Evolutionary conservation across 495 filamentous ascomycete genomes (phyloP), one percentile per base, ranked within the genome.

Genomic region (Endocarpon pusillum): DNA sequence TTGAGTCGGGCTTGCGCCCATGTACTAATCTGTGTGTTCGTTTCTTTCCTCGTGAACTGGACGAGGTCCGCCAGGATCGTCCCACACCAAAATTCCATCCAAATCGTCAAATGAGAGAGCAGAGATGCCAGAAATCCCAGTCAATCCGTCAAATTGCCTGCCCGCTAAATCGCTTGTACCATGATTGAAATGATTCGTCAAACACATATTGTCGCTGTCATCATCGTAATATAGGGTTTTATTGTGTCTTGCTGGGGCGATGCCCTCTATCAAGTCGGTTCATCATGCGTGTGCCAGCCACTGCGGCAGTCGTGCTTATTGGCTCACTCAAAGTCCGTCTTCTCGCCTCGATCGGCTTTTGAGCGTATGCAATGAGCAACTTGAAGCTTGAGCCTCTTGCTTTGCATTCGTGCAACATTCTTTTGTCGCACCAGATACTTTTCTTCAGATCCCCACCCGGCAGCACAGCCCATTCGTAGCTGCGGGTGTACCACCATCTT

Each of bases 401-500:
- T 55, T 86, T 78, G 42, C 86, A 94, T 55, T 97, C 89, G 21
- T 69, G 64, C 20, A 96, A 58, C 22, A 96, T 50, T 22, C 65
- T 62, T 37, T 64, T 68, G 43, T 96, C 81, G 26, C 62, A 62
- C 81, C 85, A 94, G 48, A 97, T 82, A 48, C 78, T 86, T 22
- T 53, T 43, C 16, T 55, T 52, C 39, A 52, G 48, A 34, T 65
- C 62, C 19, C 62, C 67, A 18, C 67, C 59, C 1, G 64, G 56
- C 17, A 67, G 54, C 11, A 76, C 59, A 5, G 66, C 59, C 15
- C 66, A 66, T 58, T 96, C 89, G 51, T 96, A 96, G 61, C 84
- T 94, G 33, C 76, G 67, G 3, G 70, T 78, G 53, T 93, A 94
- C 89, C 91, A 96, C 84, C 85, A 97, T 24, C 91, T 64, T 11